A percentile compares a stretch with the other conserved stretches of the same genome.
Conservation (phyloP, 1,284 basidiomycete genomes). For the Gomphus bonarii region DNA sequence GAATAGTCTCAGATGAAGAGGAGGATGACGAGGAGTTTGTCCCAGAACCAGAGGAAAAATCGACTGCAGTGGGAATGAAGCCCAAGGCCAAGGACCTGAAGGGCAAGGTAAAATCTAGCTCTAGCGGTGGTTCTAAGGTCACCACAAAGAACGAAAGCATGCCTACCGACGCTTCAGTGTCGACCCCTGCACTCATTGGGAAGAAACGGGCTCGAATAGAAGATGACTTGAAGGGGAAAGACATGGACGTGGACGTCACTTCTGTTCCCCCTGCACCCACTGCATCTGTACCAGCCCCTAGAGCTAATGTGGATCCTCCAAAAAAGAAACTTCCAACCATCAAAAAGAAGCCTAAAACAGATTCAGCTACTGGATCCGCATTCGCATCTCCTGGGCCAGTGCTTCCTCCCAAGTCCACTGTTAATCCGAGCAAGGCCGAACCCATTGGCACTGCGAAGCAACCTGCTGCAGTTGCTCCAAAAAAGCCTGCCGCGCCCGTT, state of each 20-base stretch:
- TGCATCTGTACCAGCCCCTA: background rate
- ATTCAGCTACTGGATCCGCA: background rate
- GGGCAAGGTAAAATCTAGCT: background rate
- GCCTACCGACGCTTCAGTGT: background rate
- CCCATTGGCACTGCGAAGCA: conserved; percentile 15
- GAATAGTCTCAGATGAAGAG: conserved; percentile 8
- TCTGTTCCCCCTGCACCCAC: background rate
- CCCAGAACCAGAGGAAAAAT: background rate
- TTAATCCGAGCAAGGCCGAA: conserved; percentile 18
- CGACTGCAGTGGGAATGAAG: background rate
- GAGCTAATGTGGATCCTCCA: conserved; percentile 14
- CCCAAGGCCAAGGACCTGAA: background rate
- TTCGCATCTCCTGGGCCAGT: background rate
- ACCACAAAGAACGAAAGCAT: conserved; percentile 2
- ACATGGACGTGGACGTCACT: background rate
- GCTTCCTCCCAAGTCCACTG: conserved; percentile 9
- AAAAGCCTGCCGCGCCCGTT: conserved; percentile 27
- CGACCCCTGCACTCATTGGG: background rate
- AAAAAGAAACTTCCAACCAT: conserved; percentile 66
- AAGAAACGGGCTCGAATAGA: background rate
- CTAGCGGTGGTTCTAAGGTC: background rate
- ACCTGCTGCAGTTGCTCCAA: conserved; percentile 19
- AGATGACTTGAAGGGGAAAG: background rate
- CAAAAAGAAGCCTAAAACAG: conserved; percentile 40
- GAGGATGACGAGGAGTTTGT: background rate